Conservation (phyloP, 2,329 filamentous ascomycete species). For the Aspergillus pseudoglaucus region DNA sequence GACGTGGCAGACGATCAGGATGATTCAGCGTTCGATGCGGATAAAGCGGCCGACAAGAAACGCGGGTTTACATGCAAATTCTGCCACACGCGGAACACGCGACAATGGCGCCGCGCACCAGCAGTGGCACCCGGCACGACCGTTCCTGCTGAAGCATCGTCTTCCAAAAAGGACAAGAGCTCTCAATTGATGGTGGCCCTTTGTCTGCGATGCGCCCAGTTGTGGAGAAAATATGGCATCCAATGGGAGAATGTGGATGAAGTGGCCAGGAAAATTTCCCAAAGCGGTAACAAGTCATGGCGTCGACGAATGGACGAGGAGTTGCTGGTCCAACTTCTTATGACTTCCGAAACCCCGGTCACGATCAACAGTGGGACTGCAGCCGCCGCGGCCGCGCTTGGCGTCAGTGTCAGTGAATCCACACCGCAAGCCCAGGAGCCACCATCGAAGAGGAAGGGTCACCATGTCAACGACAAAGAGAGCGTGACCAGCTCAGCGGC, state of each 20-base stretch:
- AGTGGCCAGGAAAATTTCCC: constrained; percentile 76
- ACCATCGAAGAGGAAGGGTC: constrained; percentile 56
- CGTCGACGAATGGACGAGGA: constrained; percentile 91
- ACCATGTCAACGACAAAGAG: constrained; percentile 41
- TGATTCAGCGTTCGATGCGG: constrained; percentile 90
- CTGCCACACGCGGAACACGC: constrained; percentile 69
- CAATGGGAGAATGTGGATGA: constrained; percentile 94
- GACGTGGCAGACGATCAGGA: constrained; percentile 89
- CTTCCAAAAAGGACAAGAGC: constrained; percentile 72
- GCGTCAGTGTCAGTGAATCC: constrained; percentile 33
- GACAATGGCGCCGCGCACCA: constrained; percentile 88
- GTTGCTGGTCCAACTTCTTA: constrained; percentile 47
- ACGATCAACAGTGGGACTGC: constrained; percentile 38
- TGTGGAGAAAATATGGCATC: constrained; percentile 94
- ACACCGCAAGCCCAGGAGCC: constrained; percentile 36
- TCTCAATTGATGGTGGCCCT: constrained; percentile 70
- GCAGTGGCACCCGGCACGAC: constrained; percentile 65
- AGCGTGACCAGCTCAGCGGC: constrained; percentile 43
- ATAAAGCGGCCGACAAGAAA: constrained; percentile 73
- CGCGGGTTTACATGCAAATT: constrained; percentile 90
- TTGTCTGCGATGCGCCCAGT: constrained; percentile 80
- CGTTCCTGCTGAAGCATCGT: constrained; percentile 57
- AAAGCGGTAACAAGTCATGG: constrained; percentile 72
- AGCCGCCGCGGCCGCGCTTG: constrained; percentile 38
- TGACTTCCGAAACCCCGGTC: constrained; percentile 41